phyloP scores from a whole-genome alignment of 306 rosid species.

The Vicia villosa region DNA sequence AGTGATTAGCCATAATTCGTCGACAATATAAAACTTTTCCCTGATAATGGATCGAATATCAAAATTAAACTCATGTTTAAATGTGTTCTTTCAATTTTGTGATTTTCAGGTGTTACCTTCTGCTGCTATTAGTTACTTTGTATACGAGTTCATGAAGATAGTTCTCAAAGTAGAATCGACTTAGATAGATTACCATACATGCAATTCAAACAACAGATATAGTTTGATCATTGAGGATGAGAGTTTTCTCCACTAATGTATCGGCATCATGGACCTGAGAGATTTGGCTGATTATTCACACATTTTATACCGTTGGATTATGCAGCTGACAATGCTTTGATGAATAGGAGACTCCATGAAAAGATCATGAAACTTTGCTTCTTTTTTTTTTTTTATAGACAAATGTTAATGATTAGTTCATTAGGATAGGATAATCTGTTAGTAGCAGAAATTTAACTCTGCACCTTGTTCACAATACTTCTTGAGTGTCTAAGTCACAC shows the following conservation, averaged over 20 bases:
- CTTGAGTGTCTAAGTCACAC: not conserved
- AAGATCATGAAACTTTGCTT: constrained; percentile 5
- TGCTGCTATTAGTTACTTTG: constrained; percentile 87
- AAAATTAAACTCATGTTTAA: too few relatives aligned
- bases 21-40: too few relatives aligned
- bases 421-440: not conserved
- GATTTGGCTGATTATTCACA: not conserved
- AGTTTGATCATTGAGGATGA: constrained; percentile 24
- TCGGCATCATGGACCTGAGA: not conserved
- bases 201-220: constrained; percentile 29
- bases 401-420: not conserved
- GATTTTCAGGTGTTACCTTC: constrained; percentile 89
- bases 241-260: not conserved
- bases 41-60: too few relatives aligned
- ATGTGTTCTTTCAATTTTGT: not conserved
- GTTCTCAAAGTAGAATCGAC: constrained; percentile 79
- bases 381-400: not conserved
- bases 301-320: not conserved
- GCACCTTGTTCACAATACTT: not conserved
- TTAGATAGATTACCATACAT: constrained; percentile 42
- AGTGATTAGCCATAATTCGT: too few relatives aligned
- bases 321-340: not conserved
- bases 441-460: not conserved
- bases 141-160: constrained; percentile 94
- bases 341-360: constrained; percentile 13